Evolutionary conservation across 73 alveolate genomes (phyloP).

Genomic region (Blepharisma japonicum): DNA sequence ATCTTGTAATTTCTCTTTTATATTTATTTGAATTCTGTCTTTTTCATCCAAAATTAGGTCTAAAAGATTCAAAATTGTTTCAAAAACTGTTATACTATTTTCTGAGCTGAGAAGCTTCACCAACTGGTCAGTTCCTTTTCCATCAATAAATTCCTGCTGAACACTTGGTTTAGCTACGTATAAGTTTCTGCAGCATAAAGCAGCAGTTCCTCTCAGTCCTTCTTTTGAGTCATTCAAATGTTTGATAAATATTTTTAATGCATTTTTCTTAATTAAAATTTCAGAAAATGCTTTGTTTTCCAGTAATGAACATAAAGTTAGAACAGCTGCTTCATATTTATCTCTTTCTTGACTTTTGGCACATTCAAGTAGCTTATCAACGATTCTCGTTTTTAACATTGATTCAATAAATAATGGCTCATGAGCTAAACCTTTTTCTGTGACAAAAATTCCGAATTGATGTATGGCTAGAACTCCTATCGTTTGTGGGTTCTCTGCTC

Average conservation of each 20-base stretch:
- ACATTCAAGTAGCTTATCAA: background rate
- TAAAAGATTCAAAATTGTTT: constrained; percentile 19
- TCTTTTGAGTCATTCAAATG: constrained; percentile 2
- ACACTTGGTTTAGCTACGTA: background rate
- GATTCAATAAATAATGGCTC: background rate
- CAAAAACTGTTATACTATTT: background rate
- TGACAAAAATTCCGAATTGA: constrained; percentile 5
- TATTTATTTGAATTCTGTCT: background rate
- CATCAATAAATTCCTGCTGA: constrained; percentile 10
- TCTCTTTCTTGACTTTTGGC: constrained; percentile 4
- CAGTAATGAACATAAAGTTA: background rate
- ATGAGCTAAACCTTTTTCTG: background rate
- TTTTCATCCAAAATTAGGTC: background rate
- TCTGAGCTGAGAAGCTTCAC: background rate
- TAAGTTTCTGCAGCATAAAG: constrained; percentile 1
- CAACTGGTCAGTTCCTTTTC: background rate
- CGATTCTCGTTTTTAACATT: background rate
- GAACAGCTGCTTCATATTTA: constrained; percentile 18
- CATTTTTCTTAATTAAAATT: background rate
- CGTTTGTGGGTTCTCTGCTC: constrained; percentile 16
- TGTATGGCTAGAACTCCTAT: background rate
- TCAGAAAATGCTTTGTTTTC: background rate
- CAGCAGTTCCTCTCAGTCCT: constrained; percentile 17
- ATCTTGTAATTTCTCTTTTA: background rate
- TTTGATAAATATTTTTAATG: background rate